phyloP scores from a whole-genome alignment of 345 rosid genomes.

The Rhizophora mangle region DNA sequence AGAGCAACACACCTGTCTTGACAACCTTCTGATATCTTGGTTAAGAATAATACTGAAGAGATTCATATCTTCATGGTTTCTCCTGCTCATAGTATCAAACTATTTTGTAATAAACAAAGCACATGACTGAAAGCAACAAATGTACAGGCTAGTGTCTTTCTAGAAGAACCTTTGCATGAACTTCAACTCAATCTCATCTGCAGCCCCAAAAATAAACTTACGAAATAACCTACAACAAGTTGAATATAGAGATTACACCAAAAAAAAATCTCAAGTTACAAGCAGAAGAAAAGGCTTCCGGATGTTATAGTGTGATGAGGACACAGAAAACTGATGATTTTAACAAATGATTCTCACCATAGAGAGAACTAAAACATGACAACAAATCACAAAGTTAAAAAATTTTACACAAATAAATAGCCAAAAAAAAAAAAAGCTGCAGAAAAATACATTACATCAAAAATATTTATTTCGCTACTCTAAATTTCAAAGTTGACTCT shows the following conservation, averaged over 20 bases:
- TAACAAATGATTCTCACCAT: background rate
- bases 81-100: slow-evolving; percentile 42
- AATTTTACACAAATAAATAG: background rate
- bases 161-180: slow-evolving; percentile 79
- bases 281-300: no score
- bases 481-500: background rate
- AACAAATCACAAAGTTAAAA: background rate
- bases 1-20: slow-evolving; percentile 62
- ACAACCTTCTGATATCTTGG: slow-evolving; percentile 85
- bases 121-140: slow-evolving; percentile 4
- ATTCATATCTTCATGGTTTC: slow-evolving; percentile 84
- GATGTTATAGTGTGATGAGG: no score
- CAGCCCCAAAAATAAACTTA: slow-evolving; percentile 86
- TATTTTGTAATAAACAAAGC: slow-evolving; percentile 12
- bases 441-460: background rate
- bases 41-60: slow-evolving; percentile 79
- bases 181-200: slow-evolving; percentile 93
- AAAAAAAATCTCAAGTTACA: background rate
- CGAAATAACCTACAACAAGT: slow-evolving; percentile 68
- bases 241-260: slow-evolving; percentile 6
- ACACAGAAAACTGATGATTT: background rate
- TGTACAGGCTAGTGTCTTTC: background rate
- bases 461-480: background rate
- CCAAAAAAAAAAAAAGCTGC: background rate
- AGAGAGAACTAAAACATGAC: background rate